Conservation (phyloP, 1,139 yeast species). For the Blastobotrys indianensis region DNA sequence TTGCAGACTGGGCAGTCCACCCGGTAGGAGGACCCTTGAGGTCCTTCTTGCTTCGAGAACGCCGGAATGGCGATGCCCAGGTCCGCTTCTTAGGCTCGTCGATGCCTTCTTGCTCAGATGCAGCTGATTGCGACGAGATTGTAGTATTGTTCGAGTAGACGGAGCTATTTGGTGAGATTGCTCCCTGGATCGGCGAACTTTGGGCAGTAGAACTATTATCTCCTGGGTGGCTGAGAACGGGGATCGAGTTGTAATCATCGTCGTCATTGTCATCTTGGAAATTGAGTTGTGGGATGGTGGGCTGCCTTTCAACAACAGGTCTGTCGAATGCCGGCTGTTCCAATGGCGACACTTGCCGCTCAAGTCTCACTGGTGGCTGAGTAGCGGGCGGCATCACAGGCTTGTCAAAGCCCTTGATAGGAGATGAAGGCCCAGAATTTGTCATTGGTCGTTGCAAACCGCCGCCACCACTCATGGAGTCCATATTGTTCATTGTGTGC, state of each 20-base stretch:
- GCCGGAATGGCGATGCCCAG: constrained; percentile 39
- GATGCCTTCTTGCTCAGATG: constrained; percentile 20
- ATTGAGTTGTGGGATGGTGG: constrained; percentile 11
- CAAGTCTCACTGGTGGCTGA: not conserved
- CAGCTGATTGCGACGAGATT: constrained; percentile 20
- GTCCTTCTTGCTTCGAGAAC: constrained; percentile 27
- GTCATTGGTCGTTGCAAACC: too few relatives aligned
- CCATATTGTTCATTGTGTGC: not conserved
- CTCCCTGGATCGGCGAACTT: constrained; percentile 26
- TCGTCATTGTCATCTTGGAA: constrained; percentile 5
- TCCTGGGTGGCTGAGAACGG: constrained; percentile 19
- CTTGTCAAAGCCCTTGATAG: too few relatives aligned
- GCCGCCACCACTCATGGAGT: too few relatives aligned
- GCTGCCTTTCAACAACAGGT: not conserved
- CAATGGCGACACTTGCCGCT: constrained; percentile 1
- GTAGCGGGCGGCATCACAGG: constrained; percentile 3
- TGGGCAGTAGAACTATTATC: constrained; percentile 21
- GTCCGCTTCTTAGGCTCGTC: constrained; percentile 28
- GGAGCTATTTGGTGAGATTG: constrained; percentile 29
- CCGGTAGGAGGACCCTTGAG: constrained; percentile 18
- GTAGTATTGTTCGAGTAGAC: constrained; percentile 30
- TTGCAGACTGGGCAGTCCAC: constrained; percentile 20
- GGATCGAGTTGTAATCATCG: constrained; percentile 15
- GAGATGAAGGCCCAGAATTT: too few relatives aligned
- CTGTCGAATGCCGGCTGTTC: not conserved